These are phyloP conservation scores for Ophiobolus disseminans DNA, from an alignment of 2,329 filamentous ascomycete species.

Conservation along the genomic window DNA sequence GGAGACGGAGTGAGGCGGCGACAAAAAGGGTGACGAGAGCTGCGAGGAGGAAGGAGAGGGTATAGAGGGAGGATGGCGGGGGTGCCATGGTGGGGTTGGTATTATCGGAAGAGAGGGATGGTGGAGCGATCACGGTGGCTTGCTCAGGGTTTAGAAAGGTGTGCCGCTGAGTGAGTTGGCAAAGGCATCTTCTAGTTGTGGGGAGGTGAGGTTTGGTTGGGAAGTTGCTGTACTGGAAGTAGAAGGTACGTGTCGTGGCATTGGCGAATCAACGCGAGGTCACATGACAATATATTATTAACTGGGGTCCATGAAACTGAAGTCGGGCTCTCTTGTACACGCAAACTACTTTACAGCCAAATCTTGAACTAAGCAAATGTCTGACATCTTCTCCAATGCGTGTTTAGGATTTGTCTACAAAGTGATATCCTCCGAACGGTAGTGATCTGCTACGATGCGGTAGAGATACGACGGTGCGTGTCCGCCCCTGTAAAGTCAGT, in stretches of 20 bases:
- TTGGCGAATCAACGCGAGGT: slow-evolving; percentile 12
- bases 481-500: slow-evolving; percentile 60
- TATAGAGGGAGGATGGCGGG: slow-evolving; percentile 27
- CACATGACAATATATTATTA: not conserved
- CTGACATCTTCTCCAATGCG: not conserved
- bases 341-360: too few relatives aligned
- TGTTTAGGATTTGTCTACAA: slow-evolving; percentile 34
- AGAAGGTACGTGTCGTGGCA: slow-evolving; percentile 7
- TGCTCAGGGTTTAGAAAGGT: not conserved
- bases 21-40: slow-evolving; percentile 44
- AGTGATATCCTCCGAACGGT: slow-evolving; percentile 74
- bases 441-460: slow-evolving; percentile 76
- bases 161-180: not conserved
- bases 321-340: not conserved
- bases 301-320: not conserved
- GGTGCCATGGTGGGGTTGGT: slow-evolving; percentile 25
- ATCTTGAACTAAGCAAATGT: not conserved
- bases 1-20: slow-evolving; percentile 47
- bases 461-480: slow-evolving; percentile 77
- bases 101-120: not conserved
- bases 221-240: not conserved
- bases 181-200: not conserved
- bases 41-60: slow-evolving; percentile 40
- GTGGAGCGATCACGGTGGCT: not conserved
- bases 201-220: not conserved